phyloP scores from a whole-genome alignment of 108 stramenopile genomes.

The Epithemia pelagica region DNA sequence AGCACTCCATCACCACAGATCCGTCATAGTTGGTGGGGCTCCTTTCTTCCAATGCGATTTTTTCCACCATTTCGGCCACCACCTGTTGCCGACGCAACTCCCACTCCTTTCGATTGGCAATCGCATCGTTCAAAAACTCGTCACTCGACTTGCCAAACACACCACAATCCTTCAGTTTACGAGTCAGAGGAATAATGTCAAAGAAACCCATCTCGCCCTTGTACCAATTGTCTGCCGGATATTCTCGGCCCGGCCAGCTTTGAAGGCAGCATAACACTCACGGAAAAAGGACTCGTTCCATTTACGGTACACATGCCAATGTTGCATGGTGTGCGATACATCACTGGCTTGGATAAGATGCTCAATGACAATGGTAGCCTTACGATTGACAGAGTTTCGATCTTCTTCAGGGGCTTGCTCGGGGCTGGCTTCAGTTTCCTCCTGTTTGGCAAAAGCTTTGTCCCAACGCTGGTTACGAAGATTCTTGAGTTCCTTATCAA shows the following conservation, averaged over 20 bases:
- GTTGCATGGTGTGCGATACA: neutral
- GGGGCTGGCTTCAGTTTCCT: neutral
- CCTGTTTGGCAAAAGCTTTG: constrained; percentile 4
- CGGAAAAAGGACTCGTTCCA: constrained; percentile 4
- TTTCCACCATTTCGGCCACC: constrained; percentile 9
- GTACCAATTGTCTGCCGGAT: constrained; percentile 1
- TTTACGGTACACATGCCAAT: neutral
- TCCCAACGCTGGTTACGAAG: constrained; percentile 8
- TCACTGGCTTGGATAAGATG: neutral
- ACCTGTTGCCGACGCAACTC: constrained; percentile 5
- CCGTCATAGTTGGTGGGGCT: neutral
- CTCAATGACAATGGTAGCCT: constrained; percentile 6
- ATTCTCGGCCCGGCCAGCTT: neutral
- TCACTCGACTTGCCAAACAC: constrained; percentile 11
- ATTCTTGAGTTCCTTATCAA: constrained; percentile 1
- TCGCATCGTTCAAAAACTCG: constrained; percentile 12
- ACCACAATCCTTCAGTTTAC: constrained; percentile 1
- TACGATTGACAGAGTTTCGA: neutral
- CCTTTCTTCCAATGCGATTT: neutral
- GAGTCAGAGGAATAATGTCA: constrained; percentile 3
- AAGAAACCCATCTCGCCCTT: constrained; percentile 8
- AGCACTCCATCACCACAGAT: neutral
- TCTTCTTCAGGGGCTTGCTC: neutral
- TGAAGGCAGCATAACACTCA: neutral
- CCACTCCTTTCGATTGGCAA: constrained; percentile 8